These are phyloP conservation scores for Termitomyces sp. DNA, from an alignment of 768 basidiomycete genomes.

Conservation along the genomic window DNA sequence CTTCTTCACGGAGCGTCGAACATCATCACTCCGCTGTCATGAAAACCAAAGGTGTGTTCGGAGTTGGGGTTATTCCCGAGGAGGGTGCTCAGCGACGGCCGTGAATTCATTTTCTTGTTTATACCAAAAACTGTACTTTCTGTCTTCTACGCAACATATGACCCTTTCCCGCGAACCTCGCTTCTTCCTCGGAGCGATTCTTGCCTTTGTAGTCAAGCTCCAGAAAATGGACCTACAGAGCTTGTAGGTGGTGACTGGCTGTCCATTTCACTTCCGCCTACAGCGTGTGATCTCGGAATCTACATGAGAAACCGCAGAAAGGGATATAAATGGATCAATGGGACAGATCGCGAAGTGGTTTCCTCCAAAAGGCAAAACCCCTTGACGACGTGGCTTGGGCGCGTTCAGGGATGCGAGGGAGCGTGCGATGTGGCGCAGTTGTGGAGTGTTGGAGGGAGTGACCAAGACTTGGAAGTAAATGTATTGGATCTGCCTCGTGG, in stretches of 20 bases:
- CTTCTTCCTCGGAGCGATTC: neutral
- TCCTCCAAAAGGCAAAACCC: neutral
- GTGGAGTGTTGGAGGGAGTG: neutral
- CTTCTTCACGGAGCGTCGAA: constrained; percentile 13
- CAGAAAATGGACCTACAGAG: neutral
- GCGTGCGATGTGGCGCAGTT: constrained; percentile 10
- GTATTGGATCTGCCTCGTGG: constrained; percentile 9
- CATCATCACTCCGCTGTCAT: constrained; percentile 16
- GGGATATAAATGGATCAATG: constrained; percentile 2
- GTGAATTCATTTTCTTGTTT: constrained; percentile 8
- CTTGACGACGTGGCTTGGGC: neutral
- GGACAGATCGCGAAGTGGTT: constrained; percentile 7
- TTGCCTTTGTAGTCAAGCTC: neutral
- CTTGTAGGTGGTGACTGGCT: neutral
- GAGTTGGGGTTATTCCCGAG: constrained; percentile 16
- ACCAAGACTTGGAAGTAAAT: neutral
- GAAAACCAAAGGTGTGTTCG: constrained; percentile 38
- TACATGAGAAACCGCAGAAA: constrained; percentile 3
- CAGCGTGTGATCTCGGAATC: constrained; percentile 8
- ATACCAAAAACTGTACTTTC: constrained; percentile 2
- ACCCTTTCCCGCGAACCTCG: neutral
- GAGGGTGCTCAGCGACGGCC: constrained; percentile 16
- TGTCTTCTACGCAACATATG: neutral
- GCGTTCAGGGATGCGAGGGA: constrained; percentile 1
- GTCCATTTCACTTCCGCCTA: constrained; percentile 8